Evolutionary conservation across 2,329 filamentous ascomycete genomes (phyloP), one percentile per base, ranked within the genome.

Genomic region (Colletotrichum kahawae): DNA sequence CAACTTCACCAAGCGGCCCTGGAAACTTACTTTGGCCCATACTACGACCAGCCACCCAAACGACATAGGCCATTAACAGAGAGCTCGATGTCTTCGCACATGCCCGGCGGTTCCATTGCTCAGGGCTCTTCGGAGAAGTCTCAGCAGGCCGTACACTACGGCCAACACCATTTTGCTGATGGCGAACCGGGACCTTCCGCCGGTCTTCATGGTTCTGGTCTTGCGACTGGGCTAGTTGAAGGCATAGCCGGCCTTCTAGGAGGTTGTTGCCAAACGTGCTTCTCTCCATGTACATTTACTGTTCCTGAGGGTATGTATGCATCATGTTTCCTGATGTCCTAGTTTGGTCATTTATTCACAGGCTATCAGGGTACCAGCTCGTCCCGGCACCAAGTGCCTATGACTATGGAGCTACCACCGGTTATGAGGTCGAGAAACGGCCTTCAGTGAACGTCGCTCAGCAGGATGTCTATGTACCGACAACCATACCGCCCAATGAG

Each of bases 91-190:
- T 77, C 80, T 70, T 76, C 79, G 38, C 77, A 71, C 24, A 77
- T 80, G 43, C 66, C 72, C 13, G 77, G 64, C 70, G 73, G 79
- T 64, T 75, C 78, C 34, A 74, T 80, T 71, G 78, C 79, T 64
- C 82, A 81, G 31, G 79, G 77, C 75, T 79, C 67, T 65, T 78
- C 81, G 67, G 83, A 85, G 74, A 85, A 85, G 71, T 67, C 79
- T 34, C 76, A 79, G 36, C 72, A 77, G 31, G 68, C 76, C 48
- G 75, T 70, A 36, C 76, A 77, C 36, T 77, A 80, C 65, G 73
- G 77, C 66, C 78, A 80, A 31, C 77, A 80, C 67, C 73, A 77
- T 71, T 78, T 80, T 29, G 54, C 56, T 38, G 54, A 38, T 18
- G 31, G 54, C 59, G 65, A 69, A 29, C 21, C 65, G n/a, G 57